Conservation (phyloP, 2,329 filamentous ascomycete genomes). For the Magnaporthiopsis rhizophila region DNA sequence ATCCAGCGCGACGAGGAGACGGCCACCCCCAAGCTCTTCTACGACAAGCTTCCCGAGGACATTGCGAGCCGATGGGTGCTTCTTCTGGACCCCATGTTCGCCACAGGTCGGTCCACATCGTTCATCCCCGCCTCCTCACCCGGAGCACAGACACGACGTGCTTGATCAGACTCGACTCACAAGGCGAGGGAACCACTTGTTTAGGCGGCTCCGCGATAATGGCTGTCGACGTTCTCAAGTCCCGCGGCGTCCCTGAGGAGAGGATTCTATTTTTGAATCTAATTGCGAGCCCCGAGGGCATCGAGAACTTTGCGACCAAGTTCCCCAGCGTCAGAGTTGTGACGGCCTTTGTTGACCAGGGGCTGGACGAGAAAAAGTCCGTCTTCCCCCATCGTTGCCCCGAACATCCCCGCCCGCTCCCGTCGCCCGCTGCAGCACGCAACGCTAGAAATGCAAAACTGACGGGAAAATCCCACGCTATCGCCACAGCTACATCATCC, state of each 20-base stretch:
- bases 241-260: conserved; percentile 86
- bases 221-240: conserved; percentile 89
- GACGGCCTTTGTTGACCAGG: conserved; percentile 88
- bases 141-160: too few relatives aligned
- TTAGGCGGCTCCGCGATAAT: conserved; percentile 89
- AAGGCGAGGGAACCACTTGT: neutral
- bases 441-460: conserved; percentile 10
- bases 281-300: conserved; percentile 92
- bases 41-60: conserved; percentile 93
- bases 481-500: conserved; percentile 74
- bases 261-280: conserved; percentile 94
- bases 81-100: conserved; percentile 97
- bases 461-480: conserved; percentile 19
- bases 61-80: conserved; percentile 91
- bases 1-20: conserved; percentile 98
- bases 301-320: conserved; percentile 78
- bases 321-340: conserved; percentile 88
- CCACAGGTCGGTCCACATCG: conserved; percentile 57
- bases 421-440: neutral
- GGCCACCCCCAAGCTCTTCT: conserved; percentile 83
- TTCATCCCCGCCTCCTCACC: neutral
- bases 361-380: conserved; percentile 95
- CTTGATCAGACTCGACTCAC: neutral
- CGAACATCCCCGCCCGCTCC: neutral
- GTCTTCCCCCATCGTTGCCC: neutral